These are phyloP conservation scores for Cryphonectria carpinicola DNA, from an alignment of 2,329 filamentous ascomycete genomes.

Conservation along the genomic window DNA sequence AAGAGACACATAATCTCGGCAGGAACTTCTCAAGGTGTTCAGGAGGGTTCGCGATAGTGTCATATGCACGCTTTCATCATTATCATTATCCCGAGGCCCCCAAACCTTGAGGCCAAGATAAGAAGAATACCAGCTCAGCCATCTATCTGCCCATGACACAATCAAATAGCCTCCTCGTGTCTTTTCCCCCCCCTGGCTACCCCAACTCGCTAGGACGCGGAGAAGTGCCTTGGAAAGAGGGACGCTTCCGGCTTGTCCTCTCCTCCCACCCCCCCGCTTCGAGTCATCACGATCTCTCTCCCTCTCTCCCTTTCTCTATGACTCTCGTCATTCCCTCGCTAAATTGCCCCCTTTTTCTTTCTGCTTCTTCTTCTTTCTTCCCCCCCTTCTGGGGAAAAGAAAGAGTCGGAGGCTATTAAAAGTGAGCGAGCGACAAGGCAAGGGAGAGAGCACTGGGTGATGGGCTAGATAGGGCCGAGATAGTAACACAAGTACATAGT, in stretches of 20 bases:
- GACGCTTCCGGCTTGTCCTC: background rate
- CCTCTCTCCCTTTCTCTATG: background rate
- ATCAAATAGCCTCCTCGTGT: background rate
- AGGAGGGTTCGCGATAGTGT: too few species aligned
- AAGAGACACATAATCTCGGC: too few species aligned
- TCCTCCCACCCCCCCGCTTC: background rate
- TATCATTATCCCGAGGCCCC: background rate
- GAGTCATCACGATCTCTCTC: background rate
- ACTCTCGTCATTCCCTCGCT: background rate
- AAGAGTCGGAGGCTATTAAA: too few species aligned
- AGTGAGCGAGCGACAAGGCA: background rate
- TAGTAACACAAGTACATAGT: background rate
- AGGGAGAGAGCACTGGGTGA: background rate
- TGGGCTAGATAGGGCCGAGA: background rate
- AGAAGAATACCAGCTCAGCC: background rate
- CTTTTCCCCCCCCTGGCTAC: background rate
- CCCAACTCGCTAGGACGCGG: background rate
- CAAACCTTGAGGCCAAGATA: background rate
- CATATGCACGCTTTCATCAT: background rate
- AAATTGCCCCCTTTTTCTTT: background rate
- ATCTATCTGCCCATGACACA: too few species aligned
- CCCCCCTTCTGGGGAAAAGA: rapidly evolving
- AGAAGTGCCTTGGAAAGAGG: background rate
- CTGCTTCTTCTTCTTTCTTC: too few species aligned
- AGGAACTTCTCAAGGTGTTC: too few species aligned